These are phyloP conservation scores for Xylaria telfairii DNA, from an alignment of 495 filamentous ascomycete species.

Conservation along the genomic window DNA sequence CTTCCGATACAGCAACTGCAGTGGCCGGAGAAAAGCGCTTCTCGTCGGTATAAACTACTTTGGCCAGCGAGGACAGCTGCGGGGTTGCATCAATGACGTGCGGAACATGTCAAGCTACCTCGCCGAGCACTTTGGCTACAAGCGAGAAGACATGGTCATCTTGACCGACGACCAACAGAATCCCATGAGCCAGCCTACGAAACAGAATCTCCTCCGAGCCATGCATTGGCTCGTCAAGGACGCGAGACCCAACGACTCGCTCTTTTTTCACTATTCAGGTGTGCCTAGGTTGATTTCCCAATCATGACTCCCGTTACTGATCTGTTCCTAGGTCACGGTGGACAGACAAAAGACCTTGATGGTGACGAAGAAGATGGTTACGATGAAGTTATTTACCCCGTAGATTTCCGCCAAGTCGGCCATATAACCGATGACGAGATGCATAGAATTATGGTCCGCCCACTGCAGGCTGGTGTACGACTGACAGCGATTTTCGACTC, in stretches of 20 bases:
- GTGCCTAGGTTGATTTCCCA: constrained; percentile 35
- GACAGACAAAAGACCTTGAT: constrained; percentile 94
- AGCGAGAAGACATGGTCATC: constrained; percentile 96
- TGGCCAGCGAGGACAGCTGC: constrained; percentile 84
- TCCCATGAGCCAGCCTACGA: constrained; percentile 95
- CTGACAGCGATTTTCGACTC: constrained; percentile 98
- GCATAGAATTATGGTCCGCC: constrained; percentile 94
- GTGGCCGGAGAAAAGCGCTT: constrained; percentile 87
- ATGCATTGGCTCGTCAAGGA: constrained; percentile 99
- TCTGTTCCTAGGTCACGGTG: constrained; percentile 76
- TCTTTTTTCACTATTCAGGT: constrained; percentile 99
- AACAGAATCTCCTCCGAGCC: constrained; percentile 91
- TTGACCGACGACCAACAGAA: constrained; percentile 97
- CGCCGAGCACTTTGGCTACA: constrained; percentile 89
- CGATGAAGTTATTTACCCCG: constrained; percentile 97
- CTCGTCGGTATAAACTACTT: constrained; percentile 99
- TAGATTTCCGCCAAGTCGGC: constrained; percentile 87
- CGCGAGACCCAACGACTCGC: constrained; percentile 88
- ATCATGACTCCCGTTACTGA: constrained; percentile 4
- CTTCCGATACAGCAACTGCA: constrained; percentile 93
- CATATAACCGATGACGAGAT: constrained; percentile 99
- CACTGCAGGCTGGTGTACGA: constrained; percentile 81
- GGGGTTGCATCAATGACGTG: constrained; percentile 98
- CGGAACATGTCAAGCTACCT: constrained; percentile 96
- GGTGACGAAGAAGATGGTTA: constrained; percentile 95